Evolutionary conservation across 164 flowering plant species (phyloP).

Genomic region (Nymphaea colorata): DNA sequence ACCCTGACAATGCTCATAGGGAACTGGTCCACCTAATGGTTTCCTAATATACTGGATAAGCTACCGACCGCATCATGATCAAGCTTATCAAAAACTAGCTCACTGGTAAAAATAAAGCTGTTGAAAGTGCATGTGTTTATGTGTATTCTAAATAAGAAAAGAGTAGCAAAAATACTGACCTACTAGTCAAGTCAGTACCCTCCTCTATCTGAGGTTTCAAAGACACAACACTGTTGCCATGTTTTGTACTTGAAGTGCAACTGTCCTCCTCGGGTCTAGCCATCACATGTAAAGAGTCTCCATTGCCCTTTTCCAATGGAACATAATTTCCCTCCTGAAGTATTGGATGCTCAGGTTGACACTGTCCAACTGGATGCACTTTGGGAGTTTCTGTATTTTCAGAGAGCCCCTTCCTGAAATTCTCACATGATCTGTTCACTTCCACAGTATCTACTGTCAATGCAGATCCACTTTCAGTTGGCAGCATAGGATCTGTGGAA

Average conservation of each 20-base stretch:
- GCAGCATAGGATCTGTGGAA: not conserved
- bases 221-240: slow-evolving; percentile 10
- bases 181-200: slow-evolving; percentile 10
- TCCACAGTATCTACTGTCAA: not conserved
- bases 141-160: not conserved
- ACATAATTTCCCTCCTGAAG: slow-evolving; percentile 9
- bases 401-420: not conserved
- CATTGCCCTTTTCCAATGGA: slow-evolving; percentile 8
- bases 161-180: slow-evolving; percentile 29
- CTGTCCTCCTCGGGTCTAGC: slow-evolving; percentile 1
- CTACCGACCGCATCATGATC: no score
- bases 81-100: no score
- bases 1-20: no score
- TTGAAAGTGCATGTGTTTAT: no score
- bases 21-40: no score
- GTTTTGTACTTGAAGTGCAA: slow-evolving; percentile 9
- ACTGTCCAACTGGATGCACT: not conserved
- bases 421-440: not conserved
- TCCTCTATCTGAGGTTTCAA: slow-evolving; percentile 16
- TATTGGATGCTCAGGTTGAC: not conserved
- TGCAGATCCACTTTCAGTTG: not conserved
- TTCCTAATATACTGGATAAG: no score
- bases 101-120: no score
- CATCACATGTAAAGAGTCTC: slow-evolving; percentile 8
- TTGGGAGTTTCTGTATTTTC: not conserved